Evolutionary conservation across 352 stramenopile species (phyloP).

Genomic region (Thraustochytrium striatum): DNA sequence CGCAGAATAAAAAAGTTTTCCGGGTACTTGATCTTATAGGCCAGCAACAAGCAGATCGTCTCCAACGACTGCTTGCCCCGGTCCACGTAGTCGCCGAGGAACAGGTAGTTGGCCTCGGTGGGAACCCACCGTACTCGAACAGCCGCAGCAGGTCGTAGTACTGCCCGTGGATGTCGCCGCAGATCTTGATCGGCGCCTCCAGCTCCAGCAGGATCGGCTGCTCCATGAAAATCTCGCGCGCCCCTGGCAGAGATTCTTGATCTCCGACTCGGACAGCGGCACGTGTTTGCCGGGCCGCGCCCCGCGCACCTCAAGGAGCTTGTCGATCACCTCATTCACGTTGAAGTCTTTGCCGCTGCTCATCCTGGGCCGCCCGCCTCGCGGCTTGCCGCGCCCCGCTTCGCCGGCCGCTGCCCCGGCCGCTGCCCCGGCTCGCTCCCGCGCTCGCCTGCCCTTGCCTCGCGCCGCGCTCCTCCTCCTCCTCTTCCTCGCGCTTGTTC

Average conservation of each 20-base stretch:
- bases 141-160: constrained; percentile 95
- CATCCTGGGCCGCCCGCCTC: too few relatives aligned
- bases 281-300: constrained; percentile 78
- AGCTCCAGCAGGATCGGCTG: constrained; percentile 98
- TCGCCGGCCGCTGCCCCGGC: neutral
- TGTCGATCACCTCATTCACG: constrained; percentile 56
- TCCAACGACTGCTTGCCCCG: constrained; percentile 91
- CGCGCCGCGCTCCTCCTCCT: neutral
- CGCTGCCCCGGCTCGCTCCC: neutral
- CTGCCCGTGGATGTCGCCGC: constrained; percentile 93
- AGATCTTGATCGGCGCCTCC: constrained; percentile 97
- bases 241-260: constrained; percentile 92
- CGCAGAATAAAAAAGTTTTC: constrained; percentile 96
- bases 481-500: neutral
- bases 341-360: constrained; percentile 33
- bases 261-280: constrained; percentile 88
- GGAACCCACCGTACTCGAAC: constrained; percentile 90
- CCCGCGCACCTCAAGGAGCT: constrained; percentile 72
- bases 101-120: constrained; percentile 92
- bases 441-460: neutral
- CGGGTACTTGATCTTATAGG: constrained; percentile 97
- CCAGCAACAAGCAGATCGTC: constrained; percentile 91
- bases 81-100: constrained; percentile 92
- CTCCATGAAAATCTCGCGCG: constrained; percentile 92
- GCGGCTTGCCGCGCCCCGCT: too few relatives aligned